Evolutionary conservation across 225 moss, liverwort and hornwort species (phyloP).

Genomic region (Sphagnum tenellum): DNA sequence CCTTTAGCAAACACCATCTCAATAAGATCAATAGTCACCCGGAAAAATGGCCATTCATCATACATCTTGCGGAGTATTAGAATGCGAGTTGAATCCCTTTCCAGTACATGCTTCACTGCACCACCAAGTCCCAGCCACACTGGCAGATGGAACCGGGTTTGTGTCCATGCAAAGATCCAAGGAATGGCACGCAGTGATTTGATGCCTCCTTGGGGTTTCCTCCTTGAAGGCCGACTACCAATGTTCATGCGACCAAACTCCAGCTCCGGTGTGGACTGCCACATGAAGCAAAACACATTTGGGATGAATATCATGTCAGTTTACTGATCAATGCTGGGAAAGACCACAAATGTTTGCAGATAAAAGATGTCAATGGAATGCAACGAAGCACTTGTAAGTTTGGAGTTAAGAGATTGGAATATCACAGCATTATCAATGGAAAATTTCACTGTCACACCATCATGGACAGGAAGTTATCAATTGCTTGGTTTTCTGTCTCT

Average conservation of each 20-base stretch:
- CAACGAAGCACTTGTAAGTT: no score
- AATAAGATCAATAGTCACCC: constrained; percentile 7
- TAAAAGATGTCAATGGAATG: no score
- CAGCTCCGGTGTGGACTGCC: constrained; percentile 40
- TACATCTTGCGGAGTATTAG: constrained; percentile 35
- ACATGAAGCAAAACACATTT: no score
- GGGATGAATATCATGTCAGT: no score
- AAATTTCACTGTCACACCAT: no score
- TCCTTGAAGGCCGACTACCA: constrained; percentile 46
- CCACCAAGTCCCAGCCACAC: constrained; percentile 46
- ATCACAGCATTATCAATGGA: no score
- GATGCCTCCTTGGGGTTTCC: constrained; percentile 40
- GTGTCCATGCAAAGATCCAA: constrained; percentile 51
- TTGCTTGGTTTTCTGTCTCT: no score
- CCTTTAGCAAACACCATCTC: no score
- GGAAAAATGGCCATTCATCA: constrained; percentile 45
- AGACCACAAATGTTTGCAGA: no score
- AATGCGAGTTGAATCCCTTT: constrained; percentile 16
- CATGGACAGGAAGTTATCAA: no score
- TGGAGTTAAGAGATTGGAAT: no score
- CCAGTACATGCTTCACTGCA: constrained; percentile 27
- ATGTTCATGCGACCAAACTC: constrained; percentile 51
- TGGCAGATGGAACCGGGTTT: constrained; percentile 46
- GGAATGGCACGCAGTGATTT: constrained; percentile 43
- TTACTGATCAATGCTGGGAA: no score